Base-by-base conservation (phyloP, 2,329 filamentous ascomycete genomes). In the Claviceps monticola region DNA sequence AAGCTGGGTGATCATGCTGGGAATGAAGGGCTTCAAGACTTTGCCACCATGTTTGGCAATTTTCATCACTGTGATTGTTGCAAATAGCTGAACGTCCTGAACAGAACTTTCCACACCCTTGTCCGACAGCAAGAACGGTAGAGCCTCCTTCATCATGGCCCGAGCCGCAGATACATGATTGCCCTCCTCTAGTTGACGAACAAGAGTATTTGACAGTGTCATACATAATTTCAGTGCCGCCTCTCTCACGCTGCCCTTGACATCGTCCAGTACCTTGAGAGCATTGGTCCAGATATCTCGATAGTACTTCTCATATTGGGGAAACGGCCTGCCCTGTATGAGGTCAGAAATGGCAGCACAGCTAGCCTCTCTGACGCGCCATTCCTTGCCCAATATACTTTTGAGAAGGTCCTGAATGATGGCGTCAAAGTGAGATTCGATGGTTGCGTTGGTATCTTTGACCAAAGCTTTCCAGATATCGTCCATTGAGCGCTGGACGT, bases 381-480 rank as follows among this genome's bases (percentile, higher is more conserved):
- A 98, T 65, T 98, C 93, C 59, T 84, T 87, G 34, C 88, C 89
- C 5, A 97, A 68, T 43, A 97, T 86, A 62, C 85, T 94, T 58
- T 82, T 83, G 36, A 98, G 73, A 6, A 97, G 71, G 63, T 98
- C 93, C 9, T 83, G 75, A 72, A 98, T 84, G 60, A 98, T 97
- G 8, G 80, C 80, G 57, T 95, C 85, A 62, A 97, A 96, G 66
- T 97, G 78, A 17, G 75, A 72, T 56, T 93, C 83, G 44, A 97
- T 79, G 0, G 86, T 86, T 0, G 78, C 74, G 17, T 80, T 82
- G 1, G 88, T 79, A 59, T 97, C 89, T 62, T 94, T 95, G 51
- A 97, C 89, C n/a, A 98, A 71, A 0, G 91, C 84, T 60, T 86
- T 90, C 93, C 93, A 98, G 57, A 98, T 97, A 56, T 94, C 88